These are phyloP conservation scores for Erythrophleum fordii DNA, from an alignment of 306 rosid species.

Conservation along the genomic window DNA sequence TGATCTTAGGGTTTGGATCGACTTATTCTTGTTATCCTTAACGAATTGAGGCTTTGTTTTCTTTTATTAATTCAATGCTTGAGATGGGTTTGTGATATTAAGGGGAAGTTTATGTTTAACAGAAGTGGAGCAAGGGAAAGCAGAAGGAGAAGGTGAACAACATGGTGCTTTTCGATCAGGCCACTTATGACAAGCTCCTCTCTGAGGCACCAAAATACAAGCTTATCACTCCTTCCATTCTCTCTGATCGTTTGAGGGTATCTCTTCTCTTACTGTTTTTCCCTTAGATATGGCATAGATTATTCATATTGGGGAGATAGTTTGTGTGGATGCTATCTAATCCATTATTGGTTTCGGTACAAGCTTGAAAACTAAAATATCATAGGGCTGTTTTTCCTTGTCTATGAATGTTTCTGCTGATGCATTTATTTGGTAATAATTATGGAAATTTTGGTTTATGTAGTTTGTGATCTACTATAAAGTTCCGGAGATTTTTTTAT, in stretches of 20 bases:
- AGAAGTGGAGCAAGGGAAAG: slow-evolving; percentile 92
- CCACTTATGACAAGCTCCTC: slow-evolving; percentile 66
- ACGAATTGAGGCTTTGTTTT: not conserved
- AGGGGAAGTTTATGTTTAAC: slow-evolving; percentile 16
- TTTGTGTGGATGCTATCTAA: not conserved
- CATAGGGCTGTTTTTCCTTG: not conserved
- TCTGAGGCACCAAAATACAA: slow-evolving; percentile 78
- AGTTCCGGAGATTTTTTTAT: not conserved
- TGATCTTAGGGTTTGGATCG: not conserved
- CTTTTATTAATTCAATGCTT: not conserved
- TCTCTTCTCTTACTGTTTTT: not conserved
- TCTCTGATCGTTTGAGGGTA: slow-evolving; percentile 81
- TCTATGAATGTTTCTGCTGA: not conserved
- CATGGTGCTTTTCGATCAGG: slow-evolving; percentile 77
- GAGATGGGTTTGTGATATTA: not conserved
- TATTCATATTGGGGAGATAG: not conserved
- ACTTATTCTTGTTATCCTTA: not conserved
- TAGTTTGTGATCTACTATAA: not conserved
- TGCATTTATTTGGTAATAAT: not conserved
- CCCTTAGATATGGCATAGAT: not conserved
- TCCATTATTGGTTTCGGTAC: not conserved
- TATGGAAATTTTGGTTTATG: not conserved
- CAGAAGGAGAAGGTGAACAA: slow-evolving; percentile 89
- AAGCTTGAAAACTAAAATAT: not conserved
- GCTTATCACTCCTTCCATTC: slow-evolving; percentile 76